Evolutionary conservation across 441 rosid species (phyloP).

Genomic region (Biscutella laevigata): DNA sequence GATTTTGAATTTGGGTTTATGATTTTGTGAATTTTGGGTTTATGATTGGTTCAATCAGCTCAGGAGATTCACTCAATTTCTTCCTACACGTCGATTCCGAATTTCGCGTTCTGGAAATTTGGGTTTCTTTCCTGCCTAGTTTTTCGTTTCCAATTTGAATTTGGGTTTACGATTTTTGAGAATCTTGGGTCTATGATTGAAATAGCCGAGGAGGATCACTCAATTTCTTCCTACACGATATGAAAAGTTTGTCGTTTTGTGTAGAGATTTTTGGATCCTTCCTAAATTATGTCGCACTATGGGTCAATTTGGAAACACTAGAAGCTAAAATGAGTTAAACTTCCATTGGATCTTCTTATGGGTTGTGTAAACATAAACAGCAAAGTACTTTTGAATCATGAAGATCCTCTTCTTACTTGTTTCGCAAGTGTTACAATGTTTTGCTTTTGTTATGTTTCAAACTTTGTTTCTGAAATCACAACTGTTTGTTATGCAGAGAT

Average conservation of each 20-base stretch:
- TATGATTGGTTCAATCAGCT: too few species aligned
- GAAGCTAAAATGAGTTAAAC: neutral
- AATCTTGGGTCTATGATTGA: neutral
- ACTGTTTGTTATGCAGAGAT: constrained; percentile 48
- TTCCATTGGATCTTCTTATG: neutral
- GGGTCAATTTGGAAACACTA: neutral
- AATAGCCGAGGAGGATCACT: neutral
- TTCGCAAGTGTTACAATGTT: constrained; percentile 3
- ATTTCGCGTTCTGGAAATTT: neutral
- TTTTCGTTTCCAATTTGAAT: constrained; percentile 7
- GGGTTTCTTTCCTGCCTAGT: neutral
- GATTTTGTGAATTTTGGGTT: too few species aligned
- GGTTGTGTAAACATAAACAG: neutral
- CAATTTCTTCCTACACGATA: neutral
- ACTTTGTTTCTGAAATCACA: too few species aligned
- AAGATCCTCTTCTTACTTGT: constrained; percentile 10
- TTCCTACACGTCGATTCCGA: too few species aligned
- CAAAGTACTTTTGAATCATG: neutral
- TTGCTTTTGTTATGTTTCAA: neutral
- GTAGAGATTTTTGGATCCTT: neutral
- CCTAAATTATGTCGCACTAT: neutral
- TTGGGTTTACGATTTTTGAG: neutral
- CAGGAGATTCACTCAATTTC: too few species aligned
- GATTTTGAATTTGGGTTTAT: too few species aligned
- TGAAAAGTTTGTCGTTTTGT: neutral